A percentile compares a stretch with the other conserved stretches of the same genome.
Evolutionary conservation across 169 alveolate genomes (phyloP).

Genomic region (Plasmodium fragile): DNA sequence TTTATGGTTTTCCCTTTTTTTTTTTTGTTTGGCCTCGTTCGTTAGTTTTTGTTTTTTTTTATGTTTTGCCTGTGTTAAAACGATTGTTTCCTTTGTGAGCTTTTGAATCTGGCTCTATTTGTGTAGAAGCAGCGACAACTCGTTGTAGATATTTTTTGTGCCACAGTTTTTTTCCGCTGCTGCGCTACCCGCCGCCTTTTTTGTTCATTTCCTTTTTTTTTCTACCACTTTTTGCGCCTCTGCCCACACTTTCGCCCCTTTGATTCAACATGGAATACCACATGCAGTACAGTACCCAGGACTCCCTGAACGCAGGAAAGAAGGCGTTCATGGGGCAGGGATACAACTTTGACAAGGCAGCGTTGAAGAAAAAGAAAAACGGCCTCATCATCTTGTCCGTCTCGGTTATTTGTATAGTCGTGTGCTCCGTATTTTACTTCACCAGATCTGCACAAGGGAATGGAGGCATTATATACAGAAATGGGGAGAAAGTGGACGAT

Average conservation of each 20-base stretch:
- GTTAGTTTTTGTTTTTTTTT: not conserved
- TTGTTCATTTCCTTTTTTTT: not conserved
- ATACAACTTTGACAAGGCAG: not conserved
- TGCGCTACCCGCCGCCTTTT: not conserved
- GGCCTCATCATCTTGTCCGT: not conserved
- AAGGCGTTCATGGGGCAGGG: not conserved
- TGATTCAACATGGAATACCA: not conserved
- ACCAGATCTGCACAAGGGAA: not conserved
- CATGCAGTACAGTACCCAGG: not conserved
- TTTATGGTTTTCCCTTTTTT: not conserved
- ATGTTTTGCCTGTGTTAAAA: not conserved
- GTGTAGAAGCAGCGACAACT: not conserved
- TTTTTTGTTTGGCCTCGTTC: no score
- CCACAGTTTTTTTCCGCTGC: not conserved
- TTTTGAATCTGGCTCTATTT: not conserved
- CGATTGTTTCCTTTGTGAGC: not conserved
- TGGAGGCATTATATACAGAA: not conserved
- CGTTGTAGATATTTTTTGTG: not conserved
- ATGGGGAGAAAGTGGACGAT: not conserved
- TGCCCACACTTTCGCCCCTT: not conserved
- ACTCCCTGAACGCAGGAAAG: not conserved
- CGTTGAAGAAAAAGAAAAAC: not conserved
- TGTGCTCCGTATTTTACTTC: not conserved
- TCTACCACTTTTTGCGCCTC: not conserved
- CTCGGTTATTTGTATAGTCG: not conserved